Conservation (phyloP, 345 rosid species). For the Brassica incana region DNA sequence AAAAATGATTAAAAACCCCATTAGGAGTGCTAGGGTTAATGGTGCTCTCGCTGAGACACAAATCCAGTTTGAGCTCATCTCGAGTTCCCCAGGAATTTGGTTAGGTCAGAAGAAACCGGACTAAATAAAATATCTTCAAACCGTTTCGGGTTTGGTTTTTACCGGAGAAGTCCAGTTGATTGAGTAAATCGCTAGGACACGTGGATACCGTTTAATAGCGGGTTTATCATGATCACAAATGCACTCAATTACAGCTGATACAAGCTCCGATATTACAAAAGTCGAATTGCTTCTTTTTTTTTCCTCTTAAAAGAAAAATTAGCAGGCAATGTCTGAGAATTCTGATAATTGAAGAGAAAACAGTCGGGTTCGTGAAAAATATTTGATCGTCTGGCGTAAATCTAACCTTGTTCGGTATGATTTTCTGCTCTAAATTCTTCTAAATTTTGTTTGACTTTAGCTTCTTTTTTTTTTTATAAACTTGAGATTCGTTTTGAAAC, state of each 20-base stretch:
- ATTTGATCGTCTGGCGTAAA: slow-evolving; percentile 12
- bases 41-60: too few relatives aligned
- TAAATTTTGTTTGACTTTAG: slow-evolving; percentile 14
- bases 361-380: slow-evolving; percentile 4
- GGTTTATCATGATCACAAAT: neutral
- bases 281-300: neutral
- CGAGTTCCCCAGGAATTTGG: neutral
- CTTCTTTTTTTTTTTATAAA: neutral
- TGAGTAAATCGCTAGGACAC: neutral
- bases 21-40: too few relatives aligned
- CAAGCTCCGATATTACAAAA: neutral
- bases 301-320: neutral
- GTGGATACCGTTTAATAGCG: neutral
- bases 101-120: neutral
- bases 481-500: slow-evolving; percentile 3
- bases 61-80: neutral
- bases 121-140: neutral
- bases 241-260: slow-evolving; percentile 12
- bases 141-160: neutral
- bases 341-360: slow-evolving; percentile 19
- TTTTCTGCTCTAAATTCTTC: slow-evolving; percentile 1
- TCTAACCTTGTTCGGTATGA: slow-evolving; percentile 13
- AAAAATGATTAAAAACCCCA: too few relatives aligned
- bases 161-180: neutral
- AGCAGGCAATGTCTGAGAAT: neutral